A percentile compares a stretch with the other conserved stretches of the same genome.
These are phyloP conservation scores for Ceratobasidium sp. DNA, from an alignment of 1,284 basidiomycete genomes.

Conservation along the genomic window DNA sequence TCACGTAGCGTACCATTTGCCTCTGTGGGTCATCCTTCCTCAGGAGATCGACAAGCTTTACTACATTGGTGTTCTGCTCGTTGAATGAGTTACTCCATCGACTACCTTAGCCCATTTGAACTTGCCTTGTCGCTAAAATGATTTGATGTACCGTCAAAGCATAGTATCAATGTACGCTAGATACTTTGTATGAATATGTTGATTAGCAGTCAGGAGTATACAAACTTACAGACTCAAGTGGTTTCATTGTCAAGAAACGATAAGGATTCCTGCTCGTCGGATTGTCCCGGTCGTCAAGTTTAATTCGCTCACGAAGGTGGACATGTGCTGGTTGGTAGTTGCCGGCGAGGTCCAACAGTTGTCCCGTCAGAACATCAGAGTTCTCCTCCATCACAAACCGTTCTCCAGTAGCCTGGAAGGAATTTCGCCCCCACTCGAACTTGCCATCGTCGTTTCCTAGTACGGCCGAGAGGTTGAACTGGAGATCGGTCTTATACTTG, in stretches of 20 bases:
- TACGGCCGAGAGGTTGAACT: constrained; percentile 14
- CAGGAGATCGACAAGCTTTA: constrained; percentile 37
- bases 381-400: not conserved
- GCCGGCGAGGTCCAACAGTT: not conserved
- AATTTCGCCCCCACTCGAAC: constrained; percentile 3
- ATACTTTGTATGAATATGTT: not conserved
- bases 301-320: constrained; percentile 2
- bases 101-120: not conserved
- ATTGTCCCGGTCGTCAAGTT: constrained; percentile 10
- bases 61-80: constrained; percentile 18
- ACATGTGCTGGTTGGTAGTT: not conserved
- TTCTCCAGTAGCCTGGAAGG: not conserved
- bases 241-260: not conserved
- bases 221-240: constrained; percentile 1
- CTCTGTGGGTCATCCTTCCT: constrained; percentile 35
- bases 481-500: no score
- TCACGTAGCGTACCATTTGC: constrained; percentile 1
- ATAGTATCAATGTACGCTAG: constrained; percentile 39
- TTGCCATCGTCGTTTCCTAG: constrained; percentile 9
- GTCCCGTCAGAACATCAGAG: not conserved
- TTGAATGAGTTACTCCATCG: not conserved
- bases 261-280: not conserved
- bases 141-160: constrained; percentile 43
- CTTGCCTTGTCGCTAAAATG: constrained; percentile 35
- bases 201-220: not conserved